Percentiles rank a stretch among this genome's conserved stretches.
Conservation (phyloP, 2,329 filamentous ascomycete genomes). For the Volutella citrinella region DNA sequence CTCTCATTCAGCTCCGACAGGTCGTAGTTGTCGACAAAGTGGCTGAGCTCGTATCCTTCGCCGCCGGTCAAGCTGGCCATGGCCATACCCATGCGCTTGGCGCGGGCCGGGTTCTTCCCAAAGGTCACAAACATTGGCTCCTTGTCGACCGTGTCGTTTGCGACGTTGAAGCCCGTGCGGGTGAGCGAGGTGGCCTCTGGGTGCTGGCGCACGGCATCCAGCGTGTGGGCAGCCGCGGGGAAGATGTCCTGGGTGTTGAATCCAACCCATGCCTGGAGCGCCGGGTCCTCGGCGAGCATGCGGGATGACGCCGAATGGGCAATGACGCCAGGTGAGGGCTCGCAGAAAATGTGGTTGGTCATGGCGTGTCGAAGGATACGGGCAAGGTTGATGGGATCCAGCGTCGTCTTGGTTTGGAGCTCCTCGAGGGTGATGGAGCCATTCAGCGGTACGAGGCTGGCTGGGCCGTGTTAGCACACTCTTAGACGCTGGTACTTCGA, state of each 20-base stretch:
- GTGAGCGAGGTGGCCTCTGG: conserved; percentile 48
- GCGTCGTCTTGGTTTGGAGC: conserved; percentile 41
- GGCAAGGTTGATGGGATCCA: conserved; percentile 49
- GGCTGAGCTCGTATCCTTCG: conserved; percentile 52
- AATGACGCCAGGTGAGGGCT: conserved; percentile 47
- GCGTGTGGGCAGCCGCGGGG: conserved; percentile 44
- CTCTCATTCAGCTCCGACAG: conserved; percentile 44
- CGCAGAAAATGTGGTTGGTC: conserved; percentile 54
- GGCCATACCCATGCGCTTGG: conserved; percentile 50
- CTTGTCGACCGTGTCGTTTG: conserved; percentile 46
- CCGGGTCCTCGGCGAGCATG: conserved; percentile 45
- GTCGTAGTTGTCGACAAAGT: conserved; percentile 54
- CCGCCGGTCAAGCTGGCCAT: conserved; percentile 54
- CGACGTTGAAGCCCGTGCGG: conserved; percentile 49
- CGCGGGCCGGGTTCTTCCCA: conserved; percentile 44
- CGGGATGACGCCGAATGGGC: conserved; percentile 55
- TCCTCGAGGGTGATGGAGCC: conserved; percentile 43
- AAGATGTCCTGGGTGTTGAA: conserved; percentile 55
- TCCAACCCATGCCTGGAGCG: conserved; percentile 52
- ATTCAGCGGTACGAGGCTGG: conserved; percentile 48
- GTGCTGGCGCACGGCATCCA: conserved; percentile 41
- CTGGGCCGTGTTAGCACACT: too few species aligned
- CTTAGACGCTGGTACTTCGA: too few species aligned
- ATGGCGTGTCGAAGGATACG: conserved; percentile 55
- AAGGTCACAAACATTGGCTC: conserved; percentile 55